These are phyloP conservation scores for Hericium rajendrae DNA, from an alignment of 768 basidiomycete species.

Conservation along the genomic window DNA sequence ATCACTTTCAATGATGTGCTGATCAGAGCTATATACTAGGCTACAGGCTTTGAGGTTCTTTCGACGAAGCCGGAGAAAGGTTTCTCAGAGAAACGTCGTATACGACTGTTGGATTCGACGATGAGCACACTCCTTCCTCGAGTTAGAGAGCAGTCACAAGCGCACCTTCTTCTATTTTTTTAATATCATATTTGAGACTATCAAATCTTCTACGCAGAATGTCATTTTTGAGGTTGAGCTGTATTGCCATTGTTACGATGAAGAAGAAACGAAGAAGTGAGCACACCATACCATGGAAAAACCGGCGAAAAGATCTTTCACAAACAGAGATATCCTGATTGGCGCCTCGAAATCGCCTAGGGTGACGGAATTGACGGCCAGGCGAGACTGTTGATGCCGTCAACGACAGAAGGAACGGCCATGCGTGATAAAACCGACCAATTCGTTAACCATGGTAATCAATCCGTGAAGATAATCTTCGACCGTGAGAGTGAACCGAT, in stretches of 20 bases:
- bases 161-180: conserved; percentile 81
- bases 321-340: conserved; percentile 65
- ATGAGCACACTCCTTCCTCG: not conserved
- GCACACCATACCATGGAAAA: conserved; percentile 61
- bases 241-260: not conserved
- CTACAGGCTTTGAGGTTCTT: not conserved
- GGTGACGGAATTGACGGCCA: conserved; percentile 75
- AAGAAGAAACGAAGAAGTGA: not conserved
- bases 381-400: conserved; percentile 44
- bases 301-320: conserved; percentile 70
- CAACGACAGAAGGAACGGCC: too few relatives aligned
- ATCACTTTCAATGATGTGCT: too few relatives aligned
- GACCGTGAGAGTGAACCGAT: conserved; percentile 48
- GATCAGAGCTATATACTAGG: too few relatives aligned
- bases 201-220: conserved; percentile 65
- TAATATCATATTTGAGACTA: conserved; percentile 76
- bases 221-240: conserved; percentile 81
- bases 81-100: conserved; percentile 78
- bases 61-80: conserved; percentile 24
- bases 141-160: not conserved
- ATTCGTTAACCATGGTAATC: conserved; percentile 68
- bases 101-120: conserved; percentile 42
- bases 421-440: conserved; percentile 34
- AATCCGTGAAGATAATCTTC: conserved; percentile 79
- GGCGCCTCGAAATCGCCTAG: conserved; percentile 73